phyloP scores from a whole-genome alignment of 805 yeast genomes.

The Candida silvicultrix region DNA sequence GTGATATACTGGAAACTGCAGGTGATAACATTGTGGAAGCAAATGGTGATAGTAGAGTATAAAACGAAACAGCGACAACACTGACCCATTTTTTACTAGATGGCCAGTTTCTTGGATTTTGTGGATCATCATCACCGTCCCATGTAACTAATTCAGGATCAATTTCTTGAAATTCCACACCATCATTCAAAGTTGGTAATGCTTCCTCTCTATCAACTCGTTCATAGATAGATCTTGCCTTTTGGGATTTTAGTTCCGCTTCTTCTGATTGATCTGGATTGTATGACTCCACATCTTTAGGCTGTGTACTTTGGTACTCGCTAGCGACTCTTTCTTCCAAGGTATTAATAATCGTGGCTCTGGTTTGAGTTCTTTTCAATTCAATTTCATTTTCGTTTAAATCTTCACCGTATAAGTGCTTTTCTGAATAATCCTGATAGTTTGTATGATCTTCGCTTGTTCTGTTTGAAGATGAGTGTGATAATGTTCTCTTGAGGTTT shows the following conservation, averaged over 20 bases:
- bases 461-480: neutral
- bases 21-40: constrained; percentile 60
- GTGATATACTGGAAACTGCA: constrained; percentile 43
- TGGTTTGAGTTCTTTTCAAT: constrained; percentile 36
- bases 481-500: neutral
- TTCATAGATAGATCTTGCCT: constrained; percentile 9
- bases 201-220: constrained; percentile 18
- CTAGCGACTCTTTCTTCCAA: constrained; percentile 18
- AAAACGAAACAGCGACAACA: constrained; percentile 42
- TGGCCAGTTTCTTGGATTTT: constrained; percentile 62
- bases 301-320: constrained; percentile 11
- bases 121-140: constrained; percentile 57
- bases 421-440: constrained; percentile 12
- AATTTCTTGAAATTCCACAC: constrained; percentile 43
- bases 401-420: constrained; percentile 35
- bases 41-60: constrained; percentile 55
- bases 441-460: neutral
- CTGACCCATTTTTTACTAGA: constrained; percentile 32
- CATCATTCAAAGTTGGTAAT: constrained; percentile 32
- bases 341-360: constrained; percentile 36
- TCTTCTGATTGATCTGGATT: neutral
- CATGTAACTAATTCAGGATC: constrained; percentile 68
- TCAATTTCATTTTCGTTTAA: constrained; percentile 30
- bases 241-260: neutral
- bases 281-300: neutral